Conservation (phyloP, 2,329 filamentous ascomycete species). For the Trichoderma sp. region DNA sequence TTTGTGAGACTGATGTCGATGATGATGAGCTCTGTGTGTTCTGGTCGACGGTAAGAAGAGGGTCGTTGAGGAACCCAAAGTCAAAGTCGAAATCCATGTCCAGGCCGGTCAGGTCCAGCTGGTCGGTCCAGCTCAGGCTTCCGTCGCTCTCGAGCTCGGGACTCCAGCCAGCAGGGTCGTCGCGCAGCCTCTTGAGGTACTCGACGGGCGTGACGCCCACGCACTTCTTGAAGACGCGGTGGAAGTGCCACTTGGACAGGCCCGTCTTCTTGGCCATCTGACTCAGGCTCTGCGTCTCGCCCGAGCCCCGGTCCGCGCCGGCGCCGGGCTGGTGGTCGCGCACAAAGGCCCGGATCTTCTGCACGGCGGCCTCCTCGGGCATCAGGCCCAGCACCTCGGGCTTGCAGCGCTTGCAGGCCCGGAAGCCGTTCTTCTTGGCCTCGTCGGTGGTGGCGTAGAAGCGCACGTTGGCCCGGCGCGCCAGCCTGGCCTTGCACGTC, state of each 20-base stretch:
- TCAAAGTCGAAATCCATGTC: slow-evolving; percentile 23
- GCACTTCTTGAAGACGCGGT: slow-evolving; percentile 61
- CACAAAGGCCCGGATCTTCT: slow-evolving; percentile 45
- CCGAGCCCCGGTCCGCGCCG: slow-evolving; percentile 27
- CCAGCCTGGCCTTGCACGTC: slow-evolving; percentile 62
- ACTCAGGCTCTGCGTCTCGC: slow-evolving; percentile 41
- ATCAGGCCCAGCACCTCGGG: slow-evolving; percentile 47
- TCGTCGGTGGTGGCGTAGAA: slow-evolving; percentile 54
- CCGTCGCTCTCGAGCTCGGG: neutral
- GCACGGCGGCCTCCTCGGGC: slow-evolving; percentile 50
- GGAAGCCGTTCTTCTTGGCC: slow-evolving; percentile 54
- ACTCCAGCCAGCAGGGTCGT: neutral
- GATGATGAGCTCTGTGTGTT: slow-evolving; percentile 1
- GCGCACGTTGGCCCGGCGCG: slow-evolving; percentile 61
- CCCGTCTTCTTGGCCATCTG: slow-evolving; percentile 55
- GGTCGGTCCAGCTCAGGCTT: slow-evolving; percentile 21
- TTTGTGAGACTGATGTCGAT: slow-evolving; percentile 4
- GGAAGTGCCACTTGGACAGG: slow-evolving; percentile 61
- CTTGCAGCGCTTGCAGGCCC: slow-evolving; percentile 62
- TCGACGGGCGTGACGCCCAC: slow-evolving; percentile 53
- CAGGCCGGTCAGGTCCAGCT: slow-evolving; percentile 12
- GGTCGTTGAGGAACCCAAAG: slow-evolving; percentile 15
- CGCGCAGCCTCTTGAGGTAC: slow-evolving; percentile 33
- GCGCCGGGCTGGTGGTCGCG: slow-evolving; percentile 36
- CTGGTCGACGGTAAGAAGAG: neutral